phyloP scores from a whole-genome alignment of 2,329 filamentous ascomycete genomes.

The Pyricularia sp. region DNA sequence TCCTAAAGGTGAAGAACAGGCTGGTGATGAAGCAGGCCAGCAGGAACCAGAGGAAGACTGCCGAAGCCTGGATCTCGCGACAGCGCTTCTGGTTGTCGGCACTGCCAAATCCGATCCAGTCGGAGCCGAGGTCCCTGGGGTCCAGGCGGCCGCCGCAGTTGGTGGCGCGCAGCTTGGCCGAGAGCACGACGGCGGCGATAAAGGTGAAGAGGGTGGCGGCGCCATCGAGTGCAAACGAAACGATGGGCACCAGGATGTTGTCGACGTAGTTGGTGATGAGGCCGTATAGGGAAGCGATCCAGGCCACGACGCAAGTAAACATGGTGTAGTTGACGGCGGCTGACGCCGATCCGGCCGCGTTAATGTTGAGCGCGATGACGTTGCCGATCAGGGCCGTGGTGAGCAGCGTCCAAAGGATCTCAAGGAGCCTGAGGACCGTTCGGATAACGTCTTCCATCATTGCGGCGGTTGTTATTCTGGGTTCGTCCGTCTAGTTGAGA shows the following conservation, averaged over 20 bases:
- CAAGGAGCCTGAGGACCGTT: slow-evolving; percentile 31
- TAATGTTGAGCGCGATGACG: slow-evolving; percentile 37
- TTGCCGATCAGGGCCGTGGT: slow-evolving; percentile 45
- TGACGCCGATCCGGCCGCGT: slow-evolving; percentile 26
- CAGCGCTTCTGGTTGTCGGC: slow-evolving; percentile 49
- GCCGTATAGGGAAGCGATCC: slow-evolving; percentile 21
- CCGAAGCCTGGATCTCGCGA: slow-evolving; percentile 60
- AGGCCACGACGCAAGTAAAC: slow-evolving; percentile 28
- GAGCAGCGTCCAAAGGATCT: slow-evolving; percentile 39
- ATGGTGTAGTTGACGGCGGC: slow-evolving; percentile 51
- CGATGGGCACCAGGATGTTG: slow-evolving; percentile 31
- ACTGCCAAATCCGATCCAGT: slow-evolving; percentile 52
- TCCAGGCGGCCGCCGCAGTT: slow-evolving; percentile 46
- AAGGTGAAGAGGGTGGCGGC: slow-evolving; percentile 55
- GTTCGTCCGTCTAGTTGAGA: too few relatives aligned
- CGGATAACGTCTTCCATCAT: slow-evolving; percentile 27
- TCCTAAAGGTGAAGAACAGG: slow-evolving; percentile 40
- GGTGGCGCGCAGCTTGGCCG: slow-evolving; percentile 54
- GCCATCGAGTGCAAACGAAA: slow-evolving; percentile 42
- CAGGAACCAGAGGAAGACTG: slow-evolving; percentile 70
- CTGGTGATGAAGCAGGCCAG: slow-evolving; percentile 48
- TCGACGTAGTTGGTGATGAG: slow-evolving; percentile 40
- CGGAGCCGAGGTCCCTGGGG: slow-evolving; percentile 18
- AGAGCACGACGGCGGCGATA: slow-evolving; percentile 55
- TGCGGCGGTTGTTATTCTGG: background rate